Evolutionary conservation across 2,329 filamentous ascomycete species (phyloP).

Genomic region (Pseudogymnoascus verrucosus): DNA sequence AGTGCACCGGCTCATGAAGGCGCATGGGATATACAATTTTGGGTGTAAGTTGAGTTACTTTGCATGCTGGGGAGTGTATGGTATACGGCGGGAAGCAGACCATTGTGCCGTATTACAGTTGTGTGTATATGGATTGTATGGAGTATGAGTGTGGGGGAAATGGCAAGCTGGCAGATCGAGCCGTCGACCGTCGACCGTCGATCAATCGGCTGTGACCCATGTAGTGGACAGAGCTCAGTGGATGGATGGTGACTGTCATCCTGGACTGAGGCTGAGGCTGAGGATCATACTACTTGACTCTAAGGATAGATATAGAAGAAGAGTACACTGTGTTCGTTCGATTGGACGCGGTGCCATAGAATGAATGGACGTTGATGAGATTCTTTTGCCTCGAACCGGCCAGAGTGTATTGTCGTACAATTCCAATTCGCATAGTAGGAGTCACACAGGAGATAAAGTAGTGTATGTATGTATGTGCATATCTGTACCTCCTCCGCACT

Average conservation of each 20-base stretch:
- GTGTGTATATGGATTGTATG: neutral
- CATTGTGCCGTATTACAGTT: neutral
- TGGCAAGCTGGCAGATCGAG: neutral
- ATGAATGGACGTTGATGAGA: neutral
- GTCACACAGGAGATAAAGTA: neutral
- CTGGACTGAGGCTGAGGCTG: neutral
- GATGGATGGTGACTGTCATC: too few species aligned
- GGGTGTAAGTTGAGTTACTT: neutral
- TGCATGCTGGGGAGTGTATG: neutral
- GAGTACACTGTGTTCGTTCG: slow-evolving; percentile 2
- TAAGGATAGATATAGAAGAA: neutral
- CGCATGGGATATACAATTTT: neutral
- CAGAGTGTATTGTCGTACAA: neutral
- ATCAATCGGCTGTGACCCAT: slow-evolving; percentile 5
- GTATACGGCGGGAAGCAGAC: neutral
- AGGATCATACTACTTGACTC: neutral
- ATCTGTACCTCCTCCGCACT: neutral
- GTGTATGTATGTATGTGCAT: neutral
- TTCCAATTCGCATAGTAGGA: neutral
- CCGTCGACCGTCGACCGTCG: neutral
- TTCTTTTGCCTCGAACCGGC: neutral
- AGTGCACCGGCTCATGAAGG: neutral
- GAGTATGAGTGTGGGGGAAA: neutral
- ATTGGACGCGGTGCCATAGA: neutral
- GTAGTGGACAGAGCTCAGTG: neutral